Evolutionary conservation across 2,329 filamentous ascomycete genomes (phyloP).

Genomic region (Aplosporella prunicola): DNA sequence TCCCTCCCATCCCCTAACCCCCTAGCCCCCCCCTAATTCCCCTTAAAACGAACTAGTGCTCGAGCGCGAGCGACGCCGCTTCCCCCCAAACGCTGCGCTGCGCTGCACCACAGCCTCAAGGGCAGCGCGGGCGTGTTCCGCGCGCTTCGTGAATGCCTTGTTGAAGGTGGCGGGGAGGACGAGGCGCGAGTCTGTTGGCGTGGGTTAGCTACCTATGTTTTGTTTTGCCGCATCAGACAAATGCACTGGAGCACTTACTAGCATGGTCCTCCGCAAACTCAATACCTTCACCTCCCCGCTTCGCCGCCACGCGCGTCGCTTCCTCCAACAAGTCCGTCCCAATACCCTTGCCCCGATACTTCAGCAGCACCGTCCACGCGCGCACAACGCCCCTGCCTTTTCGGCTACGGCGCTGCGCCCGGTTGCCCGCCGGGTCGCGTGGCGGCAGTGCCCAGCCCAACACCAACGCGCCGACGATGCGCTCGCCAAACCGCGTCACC

Average conservation of each 20-base stretch:
- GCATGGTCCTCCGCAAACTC: constrained; percentile 71
- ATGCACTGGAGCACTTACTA: constrained; percentile 50
- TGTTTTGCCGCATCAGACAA: neutral
- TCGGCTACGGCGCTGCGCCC: constrained; percentile 30
- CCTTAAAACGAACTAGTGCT: too few relatives aligned
- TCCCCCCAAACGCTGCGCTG: constrained; percentile 5
- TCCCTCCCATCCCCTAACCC: too few relatives aligned
- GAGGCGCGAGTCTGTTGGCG: constrained; percentile 3
- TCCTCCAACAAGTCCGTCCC: constrained; percentile 64
- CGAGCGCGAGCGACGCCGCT: too few relatives aligned
- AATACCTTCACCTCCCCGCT: constrained; percentile 59
- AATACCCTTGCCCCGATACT: constrained; percentile 62
- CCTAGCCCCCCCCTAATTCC: too few relatives aligned
- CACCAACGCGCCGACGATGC: constrained; percentile 62
- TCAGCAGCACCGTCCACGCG: constrained; percentile 68
- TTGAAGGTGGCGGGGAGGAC: constrained; percentile 7
- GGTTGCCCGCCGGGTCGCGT: constrained; percentile 34
- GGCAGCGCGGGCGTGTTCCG: constrained; percentile 5
- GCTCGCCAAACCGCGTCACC: constrained; percentile 56
- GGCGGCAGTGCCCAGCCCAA: constrained; percentile 52
- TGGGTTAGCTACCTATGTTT: neutral
- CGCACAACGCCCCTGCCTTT: constrained; percentile 61
- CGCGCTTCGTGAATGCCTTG: constrained; percentile 2
- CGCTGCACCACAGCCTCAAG: constrained; percentile 3
- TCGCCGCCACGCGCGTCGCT: constrained; percentile 58